A percentile compares a stretch with the other conserved stretches of the same genome.
Evolutionary conservation across 768 basidiomycete species (phyloP).

Genomic region (Suillus variegatus): DNA sequence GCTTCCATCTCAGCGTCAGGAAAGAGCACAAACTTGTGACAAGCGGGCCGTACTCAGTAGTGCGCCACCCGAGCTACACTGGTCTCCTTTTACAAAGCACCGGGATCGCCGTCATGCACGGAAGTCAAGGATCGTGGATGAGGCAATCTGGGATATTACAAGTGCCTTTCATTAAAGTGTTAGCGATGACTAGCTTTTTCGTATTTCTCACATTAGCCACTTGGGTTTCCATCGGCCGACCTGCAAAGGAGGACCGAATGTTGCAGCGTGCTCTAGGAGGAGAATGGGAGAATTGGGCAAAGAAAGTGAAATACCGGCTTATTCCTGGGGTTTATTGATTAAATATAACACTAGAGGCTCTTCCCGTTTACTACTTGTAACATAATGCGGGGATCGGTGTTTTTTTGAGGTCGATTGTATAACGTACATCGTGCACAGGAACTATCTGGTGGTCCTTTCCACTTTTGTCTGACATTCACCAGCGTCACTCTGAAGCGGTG

Average conservation of each 20-base stretch:
- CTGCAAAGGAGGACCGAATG: constrained; percentile 29
- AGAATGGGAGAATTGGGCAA: constrained; percentile 13
- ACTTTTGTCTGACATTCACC: no score
- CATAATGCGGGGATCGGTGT: no score
- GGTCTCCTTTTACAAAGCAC: constrained; percentile 12
- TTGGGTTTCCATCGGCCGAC: background rate
- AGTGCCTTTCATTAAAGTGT: background rate
- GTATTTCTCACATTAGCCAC: no score
- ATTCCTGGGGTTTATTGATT: no score
- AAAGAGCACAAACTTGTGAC: constrained; percentile 28
- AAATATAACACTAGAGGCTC: no score
- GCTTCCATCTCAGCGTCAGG: constrained; percentile 26
- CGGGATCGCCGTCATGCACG: constrained; percentile 7
- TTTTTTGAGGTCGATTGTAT: no score
- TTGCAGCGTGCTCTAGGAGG: constrained; percentile 30
- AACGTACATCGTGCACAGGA: no score
- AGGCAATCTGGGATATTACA: constrained; percentile 11
- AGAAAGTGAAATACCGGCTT: no score
- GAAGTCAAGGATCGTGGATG: constrained; percentile 16
- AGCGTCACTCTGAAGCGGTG: no score
- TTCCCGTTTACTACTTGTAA: no score
- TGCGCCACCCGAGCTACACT: constrained; percentile 33
- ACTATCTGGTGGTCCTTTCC: no score
- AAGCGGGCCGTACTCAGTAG: constrained; percentile 27
- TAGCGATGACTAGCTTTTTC: no score